phyloP scores from a whole-genome alignment of 495 filamentous ascomycete species.

The Immersiella caudata region DNA sequence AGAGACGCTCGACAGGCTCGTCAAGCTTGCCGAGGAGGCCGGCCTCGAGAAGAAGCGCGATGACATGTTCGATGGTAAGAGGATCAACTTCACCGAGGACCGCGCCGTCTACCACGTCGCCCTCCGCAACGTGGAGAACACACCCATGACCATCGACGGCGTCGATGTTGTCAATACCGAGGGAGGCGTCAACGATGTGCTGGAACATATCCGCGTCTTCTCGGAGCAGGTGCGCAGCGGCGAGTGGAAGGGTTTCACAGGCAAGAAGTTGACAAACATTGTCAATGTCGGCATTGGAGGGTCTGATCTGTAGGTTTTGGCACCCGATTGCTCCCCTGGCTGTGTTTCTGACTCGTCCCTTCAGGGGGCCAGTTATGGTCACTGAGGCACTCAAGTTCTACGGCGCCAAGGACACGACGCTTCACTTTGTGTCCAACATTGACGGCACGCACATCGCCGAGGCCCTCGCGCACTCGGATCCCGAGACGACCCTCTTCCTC shows the following conservation, averaged over 20 bases:
- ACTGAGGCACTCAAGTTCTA: slow-evolving; percentile 96
- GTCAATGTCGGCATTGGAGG: slow-evolving; percentile 98
- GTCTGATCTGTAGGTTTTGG: slow-evolving; percentile 81
- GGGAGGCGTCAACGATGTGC: slow-evolving; percentile 78
- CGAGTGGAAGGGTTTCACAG: slow-evolving; percentile 97
- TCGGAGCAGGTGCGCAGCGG: slow-evolving; percentile 91
- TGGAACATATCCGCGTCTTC: slow-evolving; percentile 97
- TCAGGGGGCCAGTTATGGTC: slow-evolving; percentile 96
- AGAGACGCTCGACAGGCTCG: slow-evolving; percentile 81
- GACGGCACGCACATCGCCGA: slow-evolving; percentile 98
- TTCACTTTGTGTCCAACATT: slow-evolving; percentile 99
- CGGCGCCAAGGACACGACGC: slow-evolving; percentile 75
- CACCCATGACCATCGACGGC: slow-evolving; percentile 90
- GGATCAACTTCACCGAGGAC: slow-evolving; percentile 99
- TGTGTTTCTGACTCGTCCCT: background rate
- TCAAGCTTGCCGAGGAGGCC: slow-evolving; percentile 89
- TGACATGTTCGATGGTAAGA: slow-evolving; percentile 94
- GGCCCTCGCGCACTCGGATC: slow-evolving; percentile 83
- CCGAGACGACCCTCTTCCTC: slow-evolving; percentile 96
- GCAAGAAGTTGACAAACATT: slow-evolving; percentile 94
- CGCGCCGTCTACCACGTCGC: slow-evolving; percentile 95
- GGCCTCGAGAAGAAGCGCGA: slow-evolving; percentile 89
- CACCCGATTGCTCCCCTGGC: background rate
- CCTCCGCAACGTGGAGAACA: slow-evolving; percentile 81
- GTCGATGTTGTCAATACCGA: slow-evolving; percentile 83